These are phyloP conservation scores for Penicillium sp. DNA, from an alignment of 2,329 filamentous ascomycete genomes.

Conservation along the genomic window DNA sequence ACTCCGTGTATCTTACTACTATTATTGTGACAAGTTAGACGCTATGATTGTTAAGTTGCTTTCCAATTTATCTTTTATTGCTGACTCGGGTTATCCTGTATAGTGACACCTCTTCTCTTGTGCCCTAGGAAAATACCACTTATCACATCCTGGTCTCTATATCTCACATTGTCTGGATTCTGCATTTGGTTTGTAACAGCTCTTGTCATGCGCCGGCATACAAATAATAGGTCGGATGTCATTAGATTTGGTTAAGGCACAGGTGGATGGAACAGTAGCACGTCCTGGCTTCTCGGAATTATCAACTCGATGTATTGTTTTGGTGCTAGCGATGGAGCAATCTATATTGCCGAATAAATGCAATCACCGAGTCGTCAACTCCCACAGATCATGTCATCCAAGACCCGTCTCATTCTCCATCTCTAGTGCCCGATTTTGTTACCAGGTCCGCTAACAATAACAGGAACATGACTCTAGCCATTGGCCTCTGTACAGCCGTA, in stretches of 20 bases:
- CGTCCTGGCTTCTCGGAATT: slow-evolving; percentile 18
- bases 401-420: background rate
- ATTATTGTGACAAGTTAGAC: background rate
- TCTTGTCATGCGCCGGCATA: background rate
- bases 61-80: background rate
- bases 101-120: slow-evolving; percentile 20
- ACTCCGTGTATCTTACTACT: slow-evolving; percentile 16
- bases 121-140: slow-evolving; percentile 11
- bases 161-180: background rate
- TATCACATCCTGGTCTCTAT: background rate
- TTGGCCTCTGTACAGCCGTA: background rate
- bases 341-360: slow-evolving; percentile 21
- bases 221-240: background rate
- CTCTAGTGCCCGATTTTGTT: background rate
- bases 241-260: background rate
- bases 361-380: slow-evolving; percentile 14
- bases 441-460: background rate
- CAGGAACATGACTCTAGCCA: slow-evolving; percentile 21
- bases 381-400: slow-evolving; percentile 17
- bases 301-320: slow-evolving; percentile 17
- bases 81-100: slow-evolving; percentile 8
- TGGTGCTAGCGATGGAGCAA: slow-evolving; percentile 10
- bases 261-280: slow-evolving; percentile 10
- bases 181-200: background rate
- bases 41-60: background rate